These are phyloP conservation scores for Bidens hawaiensis DNA, from an alignment of 140 eudicot species.

Conservation along the genomic window DNA sequence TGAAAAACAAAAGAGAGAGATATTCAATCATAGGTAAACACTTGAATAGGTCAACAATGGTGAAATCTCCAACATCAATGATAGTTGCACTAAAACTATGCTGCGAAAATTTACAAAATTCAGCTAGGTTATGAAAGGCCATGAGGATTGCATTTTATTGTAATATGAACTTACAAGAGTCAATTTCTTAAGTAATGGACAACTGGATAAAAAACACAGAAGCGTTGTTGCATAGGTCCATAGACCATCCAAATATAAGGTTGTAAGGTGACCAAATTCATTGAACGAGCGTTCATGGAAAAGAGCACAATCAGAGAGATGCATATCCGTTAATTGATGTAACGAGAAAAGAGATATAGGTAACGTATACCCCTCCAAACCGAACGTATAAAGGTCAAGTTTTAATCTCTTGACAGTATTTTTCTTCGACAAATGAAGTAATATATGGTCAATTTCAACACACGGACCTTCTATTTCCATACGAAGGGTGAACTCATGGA, in stretches of 20 bases:
- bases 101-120: slow-evolving; percentile 3
- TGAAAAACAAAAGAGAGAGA: background rate
- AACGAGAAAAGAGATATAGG: background rate
- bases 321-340: background rate
- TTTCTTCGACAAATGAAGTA: background rate
- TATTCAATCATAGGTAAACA: slow-evolving; percentile 9
- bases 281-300: background rate
- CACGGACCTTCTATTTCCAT: background rate
- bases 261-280: background rate
- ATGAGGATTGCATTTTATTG: background rate
- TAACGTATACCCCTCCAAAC: background rate
- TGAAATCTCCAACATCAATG: background rate
- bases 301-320: background rate
- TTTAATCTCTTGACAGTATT: background rate
- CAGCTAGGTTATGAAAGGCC: background rate
- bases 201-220: background rate
- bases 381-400: background rate
- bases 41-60: slow-evolving; percentile 2
- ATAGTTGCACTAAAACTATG: background rate
- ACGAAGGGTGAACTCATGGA: background rate
- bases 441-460: too few relatives aligned
- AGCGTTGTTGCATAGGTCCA: background rate
- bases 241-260: too few relatives aligned
- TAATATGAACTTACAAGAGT: slow-evolving; percentile 5
- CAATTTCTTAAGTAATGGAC: slow-evolving; percentile 2